phyloP scores from a whole-genome alignment of 1,284 basidiomycete species.

The Heliocybe sulcata region DNA sequence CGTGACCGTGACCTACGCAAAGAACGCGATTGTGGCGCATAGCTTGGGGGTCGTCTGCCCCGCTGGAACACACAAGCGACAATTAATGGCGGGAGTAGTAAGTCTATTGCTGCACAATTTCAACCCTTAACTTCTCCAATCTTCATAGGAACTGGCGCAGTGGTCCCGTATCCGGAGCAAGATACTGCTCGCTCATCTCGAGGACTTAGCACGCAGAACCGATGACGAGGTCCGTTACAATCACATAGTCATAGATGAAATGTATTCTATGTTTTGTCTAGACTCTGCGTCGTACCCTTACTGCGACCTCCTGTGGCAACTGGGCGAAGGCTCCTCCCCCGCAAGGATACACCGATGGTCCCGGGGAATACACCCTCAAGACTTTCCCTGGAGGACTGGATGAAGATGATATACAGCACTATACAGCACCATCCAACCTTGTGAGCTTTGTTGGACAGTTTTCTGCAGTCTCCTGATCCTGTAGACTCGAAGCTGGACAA shows the following conservation, averaged over 20 bases:
- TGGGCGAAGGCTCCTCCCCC: not conserved
- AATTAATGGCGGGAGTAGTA: too few species aligned
- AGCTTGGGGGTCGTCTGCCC: too few species aligned
- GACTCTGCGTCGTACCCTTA: not conserved
- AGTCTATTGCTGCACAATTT: too few species aligned
- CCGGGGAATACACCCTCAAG: not conserved
- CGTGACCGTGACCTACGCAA: not conserved
- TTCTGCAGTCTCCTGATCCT: not conserved
- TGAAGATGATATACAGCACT: not conserved
- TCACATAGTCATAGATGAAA: slow-evolving; percentile 1
- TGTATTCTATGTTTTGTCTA: not conserved
- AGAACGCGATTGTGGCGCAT: too few species aligned
- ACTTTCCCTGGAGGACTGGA: not conserved
- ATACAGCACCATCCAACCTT: not conserved
- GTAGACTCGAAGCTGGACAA: not conserved
- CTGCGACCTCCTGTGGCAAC: not conserved
- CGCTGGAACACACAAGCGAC: too few species aligned
- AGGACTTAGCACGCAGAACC: slow-evolving; percentile 3
- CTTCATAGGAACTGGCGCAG: not conserved
- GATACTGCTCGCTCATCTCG: slow-evolving; percentile 11
- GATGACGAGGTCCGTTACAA: not conserved
- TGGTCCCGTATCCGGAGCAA: slow-evolving; percentile 3
- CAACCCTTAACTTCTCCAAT: too few species aligned
- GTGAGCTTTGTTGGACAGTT: not conserved
- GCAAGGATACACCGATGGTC: not conserved